A percentile compares a stretch with the other conserved stretches of the same genome.
Conservation (phyloP, 352 stramenopile genomes). For the Phytophthora litchii region DNA sequence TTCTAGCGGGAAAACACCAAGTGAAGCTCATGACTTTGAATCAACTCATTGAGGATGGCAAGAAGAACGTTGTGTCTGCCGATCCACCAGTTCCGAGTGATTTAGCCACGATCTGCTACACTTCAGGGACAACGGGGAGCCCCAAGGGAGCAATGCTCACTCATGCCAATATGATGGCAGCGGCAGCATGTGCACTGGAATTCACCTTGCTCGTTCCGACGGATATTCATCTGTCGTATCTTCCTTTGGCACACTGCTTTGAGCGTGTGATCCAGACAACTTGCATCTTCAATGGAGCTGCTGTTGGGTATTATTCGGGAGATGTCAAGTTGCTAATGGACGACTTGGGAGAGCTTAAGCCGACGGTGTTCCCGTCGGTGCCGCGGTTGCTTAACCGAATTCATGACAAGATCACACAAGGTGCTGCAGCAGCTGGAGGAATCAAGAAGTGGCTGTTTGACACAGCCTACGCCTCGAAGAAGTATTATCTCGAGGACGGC, state of each 20-base stretch:
- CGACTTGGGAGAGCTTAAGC: constrained; percentile 87
- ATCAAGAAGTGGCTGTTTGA: constrained; percentile 91
- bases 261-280: constrained; percentile 74
- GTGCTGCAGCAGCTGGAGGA: constrained; percentile 62
- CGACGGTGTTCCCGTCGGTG: constrained; percentile 91
- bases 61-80: constrained; percentile 47
- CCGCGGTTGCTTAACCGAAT: constrained; percentile 95
- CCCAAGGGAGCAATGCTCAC: constrained; percentile 75
- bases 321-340: constrained; percentile 89
- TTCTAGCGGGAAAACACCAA: constrained; percentile 36
- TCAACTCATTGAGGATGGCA: constrained; percentile 44
- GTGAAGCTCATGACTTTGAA: constrained; percentile 48
- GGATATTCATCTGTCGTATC: constrained; percentile 88
- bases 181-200: constrained; percentile 12
- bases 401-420: constrained; percentile 90
- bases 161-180: constrained; percentile 57
- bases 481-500: constrained; percentile 45
- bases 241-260: constrained; percentile 95
- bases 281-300: constrained; percentile 67
- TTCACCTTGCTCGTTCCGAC: constrained; percentile 19
- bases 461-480: constrained; percentile 80
- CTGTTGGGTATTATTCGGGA: constrained; percentile 92
- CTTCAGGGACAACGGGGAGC: constrained; percentile 73
- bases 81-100: constrained; percentile 67
- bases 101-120: constrained; percentile 94